Conservation (phyloP, 2,329 filamentous ascomycete genomes). For the Ascocoryne sarcoides region DNA sequence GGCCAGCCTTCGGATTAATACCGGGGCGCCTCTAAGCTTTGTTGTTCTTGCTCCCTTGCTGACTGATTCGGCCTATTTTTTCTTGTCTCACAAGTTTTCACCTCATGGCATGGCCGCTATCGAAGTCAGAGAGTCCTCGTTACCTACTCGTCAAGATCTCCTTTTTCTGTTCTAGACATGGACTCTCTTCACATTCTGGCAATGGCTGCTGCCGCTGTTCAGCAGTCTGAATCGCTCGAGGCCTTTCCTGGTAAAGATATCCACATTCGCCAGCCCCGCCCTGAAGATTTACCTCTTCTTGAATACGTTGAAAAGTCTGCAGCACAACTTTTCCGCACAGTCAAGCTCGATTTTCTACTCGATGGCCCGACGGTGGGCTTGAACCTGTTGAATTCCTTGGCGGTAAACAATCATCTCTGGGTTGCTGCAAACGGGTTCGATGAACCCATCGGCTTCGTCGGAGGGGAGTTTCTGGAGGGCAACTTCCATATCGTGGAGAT, state of each 20-base stretch:
- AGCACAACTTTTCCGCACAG: constrained; percentile 20
- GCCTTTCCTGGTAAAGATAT: neutral
- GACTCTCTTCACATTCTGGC: constrained; percentile 22
- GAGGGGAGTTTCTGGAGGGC: constrained; percentile 20
- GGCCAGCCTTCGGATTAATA: no score
- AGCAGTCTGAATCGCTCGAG: constrained; percentile 18
- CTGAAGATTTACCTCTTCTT: constrained; percentile 23
- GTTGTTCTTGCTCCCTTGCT: no score
- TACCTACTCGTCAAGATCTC: no score
- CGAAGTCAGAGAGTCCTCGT: no score
- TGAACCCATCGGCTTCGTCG: constrained; percentile 25
- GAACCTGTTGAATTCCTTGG: constrained; percentile 14
- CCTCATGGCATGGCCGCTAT: no score
- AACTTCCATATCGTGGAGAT: constrained; percentile 27
- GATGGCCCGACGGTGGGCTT: constrained; percentile 20
- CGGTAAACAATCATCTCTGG: constrained; percentile 23
- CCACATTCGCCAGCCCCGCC: constrained; percentile 18
- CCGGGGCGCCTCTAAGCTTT: no score
- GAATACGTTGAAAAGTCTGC: constrained; percentile 25
- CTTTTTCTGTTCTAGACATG: constrained; percentile 8
- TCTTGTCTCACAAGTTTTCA: no score
- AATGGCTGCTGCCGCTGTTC: constrained; percentile 22
- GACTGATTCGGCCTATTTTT: no score
- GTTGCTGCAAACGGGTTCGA: constrained; percentile 21
- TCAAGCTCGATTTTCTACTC: constrained; percentile 17